Evolutionary conservation across 2,329 filamentous ascomycete genomes (phyloP).

Genomic region (Trichoderma aggressivum): DNA sequence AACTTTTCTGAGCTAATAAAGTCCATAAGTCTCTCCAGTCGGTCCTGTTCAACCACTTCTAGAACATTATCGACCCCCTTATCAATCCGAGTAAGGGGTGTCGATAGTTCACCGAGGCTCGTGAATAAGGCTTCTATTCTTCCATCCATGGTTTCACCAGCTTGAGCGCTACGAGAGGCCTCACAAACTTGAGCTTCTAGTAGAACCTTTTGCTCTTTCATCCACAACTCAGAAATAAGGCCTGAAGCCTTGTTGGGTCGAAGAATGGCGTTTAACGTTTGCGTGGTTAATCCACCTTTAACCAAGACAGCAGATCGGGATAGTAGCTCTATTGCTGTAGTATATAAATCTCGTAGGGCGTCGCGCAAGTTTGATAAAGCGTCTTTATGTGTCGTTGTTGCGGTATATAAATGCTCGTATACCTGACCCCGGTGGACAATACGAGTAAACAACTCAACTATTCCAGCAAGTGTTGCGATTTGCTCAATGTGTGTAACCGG

Average conservation of each 20-base stretch:
- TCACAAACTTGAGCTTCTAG: background rate
- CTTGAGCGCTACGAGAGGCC: background rate
- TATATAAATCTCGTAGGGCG: background rate
- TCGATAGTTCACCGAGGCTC: background rate
- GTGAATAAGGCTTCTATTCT: background rate
- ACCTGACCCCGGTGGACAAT: constrained; percentile 6
- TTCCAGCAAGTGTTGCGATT: constrained; percentile 9
- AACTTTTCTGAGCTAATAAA: constrained; percentile 10
- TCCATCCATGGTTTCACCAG: background rate
- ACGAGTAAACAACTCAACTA: background rate
- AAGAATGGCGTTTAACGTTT: background rate
- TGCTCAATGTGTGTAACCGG: constrained; percentile 2
- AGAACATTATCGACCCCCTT: background rate
- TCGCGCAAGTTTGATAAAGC: background rate
- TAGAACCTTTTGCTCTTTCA: background rate
- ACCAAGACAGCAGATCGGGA: background rate
- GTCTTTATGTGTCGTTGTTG: background rate
- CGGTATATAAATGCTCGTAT: constrained; percentile 1
- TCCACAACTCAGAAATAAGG: background rate
- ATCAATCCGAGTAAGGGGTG: background rate
- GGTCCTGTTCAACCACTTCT: background rate
- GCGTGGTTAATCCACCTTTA: background rate
- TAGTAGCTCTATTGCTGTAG: constrained; percentile 5
- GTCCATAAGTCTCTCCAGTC: background rate
- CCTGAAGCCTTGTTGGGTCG: background rate